A percentile compares a stretch with the other conserved stretches of the same genome.
These are phyloP conservation scores for Rhizopogon vulgaris DNA, from an alignment of 768 basidiomycete genomes.

Conservation along the genomic window DNA sequence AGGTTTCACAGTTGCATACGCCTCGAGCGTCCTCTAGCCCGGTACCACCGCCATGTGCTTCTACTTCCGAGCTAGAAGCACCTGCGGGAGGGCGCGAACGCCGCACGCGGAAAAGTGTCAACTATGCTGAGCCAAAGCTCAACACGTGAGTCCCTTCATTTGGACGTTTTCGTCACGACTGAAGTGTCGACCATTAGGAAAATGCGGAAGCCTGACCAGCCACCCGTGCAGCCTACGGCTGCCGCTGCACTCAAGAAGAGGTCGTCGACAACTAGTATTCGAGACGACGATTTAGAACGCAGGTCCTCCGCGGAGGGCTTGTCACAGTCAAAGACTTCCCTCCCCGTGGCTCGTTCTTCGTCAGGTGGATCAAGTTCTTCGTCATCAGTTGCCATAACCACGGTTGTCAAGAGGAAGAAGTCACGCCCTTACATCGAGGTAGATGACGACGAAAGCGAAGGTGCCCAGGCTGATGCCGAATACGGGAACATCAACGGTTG, in stretches of 20 bases:
- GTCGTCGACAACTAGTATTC: slow-evolving; percentile 24
- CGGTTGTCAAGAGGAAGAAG: slow-evolving; percentile 44
- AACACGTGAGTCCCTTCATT: slow-evolving; percentile 58
- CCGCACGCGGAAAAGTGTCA: slow-evolving; percentile 69
- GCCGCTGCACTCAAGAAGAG: slow-evolving; percentile 37
- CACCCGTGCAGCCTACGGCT: slow-evolving; percentile 29
- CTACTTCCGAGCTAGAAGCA: slow-evolving; percentile 27
- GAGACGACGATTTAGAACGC: slow-evolving; percentile 33
- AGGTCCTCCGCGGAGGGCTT: slow-evolving; percentile 34
- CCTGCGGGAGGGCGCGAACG: slow-evolving; percentile 37
- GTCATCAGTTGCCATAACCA: slow-evolving; percentile 17
- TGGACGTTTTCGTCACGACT: slow-evolving; percentile 7
- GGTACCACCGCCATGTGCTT: slow-evolving; percentile 28
- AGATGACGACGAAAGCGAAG: slow-evolving; percentile 59
- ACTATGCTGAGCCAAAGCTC: slow-evolving; percentile 83
- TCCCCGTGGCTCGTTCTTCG: slow-evolving; percentile 30
- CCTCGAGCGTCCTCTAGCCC: slow-evolving; percentile 47
- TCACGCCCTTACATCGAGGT: slow-evolving; percentile 40
- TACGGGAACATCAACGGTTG: slow-evolving; percentile 37
- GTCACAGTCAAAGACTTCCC: slow-evolving; percentile 30
- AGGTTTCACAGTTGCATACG: slow-evolving; percentile 37
- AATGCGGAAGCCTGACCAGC: slow-evolving; percentile 81
- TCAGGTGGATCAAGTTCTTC: slow-evolving; percentile 30
- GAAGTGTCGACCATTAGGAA: slow-evolving; percentile 42
- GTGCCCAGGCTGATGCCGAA: slow-evolving; percentile 68